Conservation (phyloP, 2,329 filamentous ascomycete genomes). For the Curvularia sp. region DNA sequence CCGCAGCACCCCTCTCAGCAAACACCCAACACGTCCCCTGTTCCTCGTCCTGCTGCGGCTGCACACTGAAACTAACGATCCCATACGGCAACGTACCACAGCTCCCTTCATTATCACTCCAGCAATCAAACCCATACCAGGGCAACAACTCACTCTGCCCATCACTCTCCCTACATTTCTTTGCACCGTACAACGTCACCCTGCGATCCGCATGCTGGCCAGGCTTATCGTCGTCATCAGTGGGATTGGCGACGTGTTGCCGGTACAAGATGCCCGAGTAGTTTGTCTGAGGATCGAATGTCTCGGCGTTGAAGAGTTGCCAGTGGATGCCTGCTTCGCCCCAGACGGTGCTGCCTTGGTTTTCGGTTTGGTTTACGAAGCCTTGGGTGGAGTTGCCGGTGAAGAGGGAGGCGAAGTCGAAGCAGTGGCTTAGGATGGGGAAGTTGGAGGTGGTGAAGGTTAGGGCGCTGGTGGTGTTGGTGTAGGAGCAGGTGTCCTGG, state of each 20-base stretch:
- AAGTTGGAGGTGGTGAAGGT: constrained; percentile 5
- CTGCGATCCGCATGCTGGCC: not conserved
- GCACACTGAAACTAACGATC: not conserved
- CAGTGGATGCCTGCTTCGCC: constrained; percentile 4
- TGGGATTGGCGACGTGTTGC: not conserved
- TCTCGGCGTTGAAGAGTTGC: constrained; percentile 1
- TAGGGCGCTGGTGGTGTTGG: not conserved
- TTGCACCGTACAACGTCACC: not conserved
- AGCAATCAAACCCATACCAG: constrained; percentile 4
- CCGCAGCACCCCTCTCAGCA: not conserved
- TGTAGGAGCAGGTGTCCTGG: not conserved
- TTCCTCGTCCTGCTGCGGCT: not conserved
- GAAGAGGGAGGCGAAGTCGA: not conserved
- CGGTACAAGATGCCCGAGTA: constrained; percentile 6
- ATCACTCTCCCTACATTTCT: not conserved
- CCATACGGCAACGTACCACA: constrained; percentile 1
- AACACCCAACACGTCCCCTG: not conserved
- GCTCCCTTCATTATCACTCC: constrained; percentile 2
- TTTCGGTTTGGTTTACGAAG: constrained; percentile 3
- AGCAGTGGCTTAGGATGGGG: not conserved
- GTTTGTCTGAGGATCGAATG: not conserved
- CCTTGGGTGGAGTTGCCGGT: constrained; percentile 1
- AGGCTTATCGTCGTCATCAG: not conserved
- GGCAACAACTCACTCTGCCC: not conserved
- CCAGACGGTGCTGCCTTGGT: not conserved